Evolutionary conservation across 2,329 filamentous ascomycete species (phyloP), one percentile per base, ranked within the genome.

Genomic region (Sporothrix inflata): DNA sequence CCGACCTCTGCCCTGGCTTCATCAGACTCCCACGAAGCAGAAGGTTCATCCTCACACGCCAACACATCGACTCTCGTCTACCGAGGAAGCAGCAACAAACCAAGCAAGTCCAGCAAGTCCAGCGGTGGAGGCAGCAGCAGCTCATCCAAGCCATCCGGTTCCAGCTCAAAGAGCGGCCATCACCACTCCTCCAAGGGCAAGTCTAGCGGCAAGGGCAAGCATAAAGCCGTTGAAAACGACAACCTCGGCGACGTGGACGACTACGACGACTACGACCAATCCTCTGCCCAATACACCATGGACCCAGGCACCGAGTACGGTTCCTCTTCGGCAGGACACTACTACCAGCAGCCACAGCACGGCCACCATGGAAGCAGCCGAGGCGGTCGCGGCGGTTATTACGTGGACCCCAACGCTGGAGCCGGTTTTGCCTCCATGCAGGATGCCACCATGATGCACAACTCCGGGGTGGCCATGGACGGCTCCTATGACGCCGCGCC

Each of bases 1-100:
- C 11, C n/a, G 7, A n/a, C n/a, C 2, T 49, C 34, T 42, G 21
- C 57, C 57, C 55, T 19, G 6, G n/a, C 30, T 30, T 53, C 57
- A 51, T 53, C 57, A 71, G 69, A 65, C 49, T 16, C 55, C 1
- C 57, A 71, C 21, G 30, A 49, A 27, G 47, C 47, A 66, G 70
- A 71, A n/a, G 24, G 40, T 2, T 34, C 60, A 55, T 47, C 49
- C 1, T 45, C 60, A 55, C 53, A 45, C 47, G 19, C 42, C 34
- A 47, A 19, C 12, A 70, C 30, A 11, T 51, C 69, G 4, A 49
- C 38, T 8, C 68, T 70, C 6, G 55, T 42, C 30, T 63, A 70
- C 27, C 38, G 69, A 16, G 68, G 68, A 8, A 53, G 47, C 57
- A 65, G 7, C 45, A 55, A 19, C 47, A 71, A 71, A 11, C 40